Evolutionary conservation across 495 filamentous ascomycete species (phyloP).

Genomic region (Patellaria atrata): DNA sequence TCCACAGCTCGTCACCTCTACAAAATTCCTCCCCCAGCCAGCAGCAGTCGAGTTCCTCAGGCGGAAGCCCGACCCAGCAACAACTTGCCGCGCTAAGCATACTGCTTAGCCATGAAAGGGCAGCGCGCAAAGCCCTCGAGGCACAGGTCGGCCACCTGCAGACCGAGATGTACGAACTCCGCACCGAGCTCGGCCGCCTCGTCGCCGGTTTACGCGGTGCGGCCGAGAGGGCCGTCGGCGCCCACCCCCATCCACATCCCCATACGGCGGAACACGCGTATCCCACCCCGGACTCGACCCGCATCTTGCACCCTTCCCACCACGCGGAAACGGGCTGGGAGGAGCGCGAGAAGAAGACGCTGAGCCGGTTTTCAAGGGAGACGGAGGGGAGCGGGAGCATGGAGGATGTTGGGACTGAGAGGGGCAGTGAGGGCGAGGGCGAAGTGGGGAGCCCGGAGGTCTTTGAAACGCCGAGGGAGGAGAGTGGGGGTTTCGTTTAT

Average conservation of each 20-base stretch:
- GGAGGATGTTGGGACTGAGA: background rate
- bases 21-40: background rate
- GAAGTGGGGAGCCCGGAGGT: slow-evolving; percentile 16
- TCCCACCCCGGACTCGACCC: slow-evolving; percentile 13
- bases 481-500: too few species aligned
- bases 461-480: slow-evolving; percentile 19
- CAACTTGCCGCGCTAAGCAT: slow-evolving; percentile 6
- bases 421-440: slow-evolving; percentile 5
- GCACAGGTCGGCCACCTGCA: slow-evolving; percentile 10
- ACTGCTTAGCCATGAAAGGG: slow-evolving; percentile 12
- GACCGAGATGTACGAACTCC: slow-evolving; percentile 10
- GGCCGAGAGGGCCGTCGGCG: too few species aligned
- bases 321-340: background rate
- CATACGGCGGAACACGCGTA: too few species aligned
- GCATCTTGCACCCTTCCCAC: slow-evolving; percentile 5
- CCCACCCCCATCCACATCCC: too few species aligned
- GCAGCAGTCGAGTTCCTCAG: background rate
- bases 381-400: slow-evolving; percentile 4
- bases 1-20: background rate
- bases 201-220: background rate
- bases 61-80: slow-evolving; percentile 4
- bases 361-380: slow-evolving; percentile 11
- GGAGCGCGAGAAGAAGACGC: slow-evolving; percentile 5
- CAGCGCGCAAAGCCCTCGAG: slow-evolving; percentile 15
- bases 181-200: slow-evolving; percentile 10